Evolutionary conservation across 176 grass and related monocot species (phyloP), one percentile per base, ranked within the genome.

Genomic region (Cenchrus fungigraminus): DNA sequence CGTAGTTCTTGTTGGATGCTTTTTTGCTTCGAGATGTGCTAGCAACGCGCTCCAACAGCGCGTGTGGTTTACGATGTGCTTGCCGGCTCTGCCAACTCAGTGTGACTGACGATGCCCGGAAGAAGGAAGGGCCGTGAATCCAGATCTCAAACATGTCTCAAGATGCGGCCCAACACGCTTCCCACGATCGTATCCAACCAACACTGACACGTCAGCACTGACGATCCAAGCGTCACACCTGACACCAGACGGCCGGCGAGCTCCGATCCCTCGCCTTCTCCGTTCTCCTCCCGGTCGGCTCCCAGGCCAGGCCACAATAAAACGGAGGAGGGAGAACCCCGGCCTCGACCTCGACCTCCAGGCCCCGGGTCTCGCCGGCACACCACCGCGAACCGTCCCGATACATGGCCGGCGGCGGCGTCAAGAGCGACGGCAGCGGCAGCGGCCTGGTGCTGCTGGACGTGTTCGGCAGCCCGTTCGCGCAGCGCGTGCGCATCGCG

Each of bases 401-500:
- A 34, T 34, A 34, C 70, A 73, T 50, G 70, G 45, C 45, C 42
- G 70, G 70, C 70, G 44, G 3, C 68, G 5, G 34, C 34, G 34
- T 34, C 34, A 34, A 22, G 68, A 29, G 43, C 69, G 6, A 0
- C 69, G n/a, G n/a, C 34, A 34, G 34, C 34, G 34, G 34, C 47
- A 1, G 44, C 77, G 50, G 16, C 32, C 59, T 97, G 55, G 53
- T 85, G 67, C 77, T 94, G 25, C 71, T 97, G 3, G 71, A 66
- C 73, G 34, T 81, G 25, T 69, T 69, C 50, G 65, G 51, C 32
- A 95, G 90, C 79, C 88, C 90, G 12, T 97, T 84, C 75, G 90
- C 92, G 56, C 86, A 92, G 55, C 86, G 92, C 0, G 70, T 54
- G 42, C 67, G 58, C 43, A 89, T 97, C 84, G 92, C 92, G 6